Percentiles rank a stretch among this genome's conserved stretches.
These are phyloP conservation scores for Aspergillus sp. DNA, from an alignment of 2,329 filamentous ascomycete species.

Conservation along the genomic window DNA sequence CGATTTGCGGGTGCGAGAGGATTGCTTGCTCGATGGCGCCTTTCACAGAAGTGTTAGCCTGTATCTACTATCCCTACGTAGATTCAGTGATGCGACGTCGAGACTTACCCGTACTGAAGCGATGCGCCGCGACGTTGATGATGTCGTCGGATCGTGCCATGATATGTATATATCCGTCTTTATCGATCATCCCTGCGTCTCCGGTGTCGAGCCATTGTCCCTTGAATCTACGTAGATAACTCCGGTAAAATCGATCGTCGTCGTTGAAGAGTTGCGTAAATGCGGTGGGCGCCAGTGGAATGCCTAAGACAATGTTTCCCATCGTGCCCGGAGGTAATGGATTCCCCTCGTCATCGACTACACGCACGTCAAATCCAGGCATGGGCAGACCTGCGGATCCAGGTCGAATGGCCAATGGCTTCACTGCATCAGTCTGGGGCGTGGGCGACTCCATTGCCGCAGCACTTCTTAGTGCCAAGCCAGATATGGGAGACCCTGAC, in stretches of 20 bases:
- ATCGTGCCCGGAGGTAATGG: constrained; percentile 72
- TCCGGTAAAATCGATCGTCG: constrained; percentile 78
- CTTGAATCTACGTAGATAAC: constrained; percentile 79
- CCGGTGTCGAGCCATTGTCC: constrained; percentile 89
- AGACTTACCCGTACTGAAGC: constrained; percentile 77
- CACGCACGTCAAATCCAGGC: constrained; percentile 84
- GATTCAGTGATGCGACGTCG: not conserved
- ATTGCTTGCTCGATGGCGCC: constrained; percentile 90
- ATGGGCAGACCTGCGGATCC: constrained; percentile 88
- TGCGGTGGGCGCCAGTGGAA: constrained; percentile 81
- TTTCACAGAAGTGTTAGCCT: constrained; percentile 43
- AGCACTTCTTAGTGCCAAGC: constrained; percentile 64
- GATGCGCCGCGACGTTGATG: constrained; percentile 92
- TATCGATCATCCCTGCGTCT: constrained; percentile 83
- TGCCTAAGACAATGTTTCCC: constrained; percentile 86
- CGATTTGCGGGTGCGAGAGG: constrained; percentile 73
- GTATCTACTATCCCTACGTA: not conserved
- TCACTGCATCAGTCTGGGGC: constrained; percentile 26
- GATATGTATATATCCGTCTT: constrained; percentile 66
- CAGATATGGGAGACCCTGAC: constrained; percentile 68
- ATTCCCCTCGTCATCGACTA: constrained; percentile 77
- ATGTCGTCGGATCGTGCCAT: constrained; percentile 76
- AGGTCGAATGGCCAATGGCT: constrained; percentile 67
- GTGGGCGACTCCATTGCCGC: constrained; percentile 52
- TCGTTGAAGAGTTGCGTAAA: constrained; percentile 87